These are phyloP conservation scores for Basipetospora chlamydospora DNA, from an alignment of 2,329 filamentous ascomycete species.

Conservation along the genomic window DNA sequence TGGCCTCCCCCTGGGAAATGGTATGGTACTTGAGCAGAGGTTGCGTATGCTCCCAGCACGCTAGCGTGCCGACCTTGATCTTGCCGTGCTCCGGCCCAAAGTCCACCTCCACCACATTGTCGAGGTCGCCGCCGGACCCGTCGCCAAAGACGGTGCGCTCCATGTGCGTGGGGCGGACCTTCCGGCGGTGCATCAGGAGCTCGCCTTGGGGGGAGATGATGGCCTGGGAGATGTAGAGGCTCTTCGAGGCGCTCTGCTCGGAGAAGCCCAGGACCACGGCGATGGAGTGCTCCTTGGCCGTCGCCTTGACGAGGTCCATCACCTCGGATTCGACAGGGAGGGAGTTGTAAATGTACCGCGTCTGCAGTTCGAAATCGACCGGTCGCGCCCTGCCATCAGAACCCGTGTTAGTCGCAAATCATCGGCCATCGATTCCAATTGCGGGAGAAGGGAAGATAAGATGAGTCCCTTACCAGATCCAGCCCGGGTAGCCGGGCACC, in stretches of 20 bases:
- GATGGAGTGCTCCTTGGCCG: constrained; percentile 21
- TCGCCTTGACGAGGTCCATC: constrained; percentile 20
- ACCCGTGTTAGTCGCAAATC: no score
- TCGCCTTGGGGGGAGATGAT: constrained; percentile 27
- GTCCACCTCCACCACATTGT: constrained; percentile 22
- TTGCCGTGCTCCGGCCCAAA: no score
- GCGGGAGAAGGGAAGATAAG: no score
- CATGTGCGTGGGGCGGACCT: constrained; percentile 39
- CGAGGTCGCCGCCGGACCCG: constrained; percentile 21
- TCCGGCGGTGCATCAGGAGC: constrained; percentile 24
- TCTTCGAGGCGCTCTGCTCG: constrained; percentile 20
- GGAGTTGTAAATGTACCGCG: constrained; percentile 27
- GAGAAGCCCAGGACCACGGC: constrained; percentile 29
- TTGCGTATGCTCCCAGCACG: constrained; percentile 37
- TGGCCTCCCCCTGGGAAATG: constrained; percentile 25
- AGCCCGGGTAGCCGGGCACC: constrained; percentile 37
- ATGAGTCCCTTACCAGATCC: constrained; percentile 19
- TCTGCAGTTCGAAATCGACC: no score
- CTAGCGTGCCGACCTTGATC: constrained; percentile 28
- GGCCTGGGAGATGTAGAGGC: constrained; percentile 30
- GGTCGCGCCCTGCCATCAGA: no score
- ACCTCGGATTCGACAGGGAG: constrained; percentile 23
- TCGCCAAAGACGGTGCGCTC: constrained; percentile 36
- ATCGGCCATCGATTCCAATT: no score
- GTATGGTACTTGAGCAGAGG: constrained; percentile 34